These are phyloP conservation scores for Hypholoma sublateritium DNA, from an alignment of 768 basidiomycete species.

Conservation along the genomic window DNA sequence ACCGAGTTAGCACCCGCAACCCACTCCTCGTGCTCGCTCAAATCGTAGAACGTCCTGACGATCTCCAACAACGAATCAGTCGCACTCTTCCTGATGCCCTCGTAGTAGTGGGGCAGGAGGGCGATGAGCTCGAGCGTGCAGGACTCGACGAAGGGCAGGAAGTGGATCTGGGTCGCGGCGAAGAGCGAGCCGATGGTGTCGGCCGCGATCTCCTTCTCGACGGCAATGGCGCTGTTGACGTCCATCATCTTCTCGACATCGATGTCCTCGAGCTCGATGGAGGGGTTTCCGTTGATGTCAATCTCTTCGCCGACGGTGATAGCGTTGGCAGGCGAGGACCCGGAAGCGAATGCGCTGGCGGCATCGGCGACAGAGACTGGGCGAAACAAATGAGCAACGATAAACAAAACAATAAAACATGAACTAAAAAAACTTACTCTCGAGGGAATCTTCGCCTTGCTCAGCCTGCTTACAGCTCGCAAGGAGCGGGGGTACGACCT, in stretches of 20 bases:
- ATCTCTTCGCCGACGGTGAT: slow-evolving; percentile 58
- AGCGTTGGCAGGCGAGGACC: slow-evolving; percentile 69
- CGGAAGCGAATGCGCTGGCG: slow-evolving; percentile 67
- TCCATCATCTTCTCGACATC: slow-evolving; percentile 88
- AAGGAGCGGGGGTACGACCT: slow-evolving; percentile 84
- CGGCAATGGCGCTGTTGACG: slow-evolving; percentile 93
- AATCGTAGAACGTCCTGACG: slow-evolving; percentile 87
- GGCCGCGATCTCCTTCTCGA: slow-evolving; percentile 99
- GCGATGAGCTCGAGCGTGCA: slow-evolving; percentile 76
- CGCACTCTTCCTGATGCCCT: slow-evolving; percentile 94
- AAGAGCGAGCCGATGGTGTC: slow-evolving; percentile 95
- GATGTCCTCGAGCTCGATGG: slow-evolving; percentile 71
- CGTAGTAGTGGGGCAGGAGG: slow-evolving; percentile 90
- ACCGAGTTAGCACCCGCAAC: slow-evolving; percentile 67
- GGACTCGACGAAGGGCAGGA: slow-evolving; percentile 89
- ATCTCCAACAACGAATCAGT: slow-evolving; percentile 87
- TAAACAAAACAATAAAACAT: slow-evolving; percentile 8
- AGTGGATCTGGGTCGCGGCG: slow-evolving; percentile 73
- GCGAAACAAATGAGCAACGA: neutral
- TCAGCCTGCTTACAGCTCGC: slow-evolving; percentile 82
- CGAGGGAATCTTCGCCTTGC: slow-evolving; percentile 57
- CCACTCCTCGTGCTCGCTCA: slow-evolving; percentile 85
- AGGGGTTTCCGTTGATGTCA: slow-evolving; percentile 55
- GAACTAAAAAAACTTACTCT: slow-evolving; percentile 34
- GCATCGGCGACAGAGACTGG: slow-evolving; percentile 55